Base-by-base conservation (phyloP, 371 early-diverging fungal species). In the Zopfochytrium polystomum region DNA sequence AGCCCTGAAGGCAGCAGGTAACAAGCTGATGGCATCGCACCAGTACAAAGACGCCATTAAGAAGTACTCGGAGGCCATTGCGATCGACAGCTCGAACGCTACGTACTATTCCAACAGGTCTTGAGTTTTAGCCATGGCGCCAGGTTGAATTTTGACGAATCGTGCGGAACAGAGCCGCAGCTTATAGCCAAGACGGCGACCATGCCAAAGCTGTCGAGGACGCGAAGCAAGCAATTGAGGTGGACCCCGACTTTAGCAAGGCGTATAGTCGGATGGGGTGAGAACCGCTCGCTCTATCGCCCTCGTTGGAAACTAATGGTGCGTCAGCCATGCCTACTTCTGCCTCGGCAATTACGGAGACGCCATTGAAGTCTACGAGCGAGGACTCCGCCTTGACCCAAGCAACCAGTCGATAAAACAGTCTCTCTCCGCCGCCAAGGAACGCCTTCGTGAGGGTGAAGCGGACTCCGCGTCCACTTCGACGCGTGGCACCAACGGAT, bases 191-290 rank as follows among this genome's bases (percentile, higher is more conserved):
- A 76, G 57, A 60, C 60, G 88, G 87, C 29, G 85, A 93, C 57
- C 90, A 92, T 71, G 84, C 87, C 31, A 85, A 85, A 62, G 95
- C 98, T 6, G 87, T 94, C 26, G 80, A 78, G 25, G 98, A 97
- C 73, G 87, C 94, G 32, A 81, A 85, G 64, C 79, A 81, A 69
- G 90, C 98, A 9, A 72, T 90, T 29, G 88, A 87, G 50, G 78
- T 93, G 33, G 90, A 96, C 76, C 88, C 95, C 48, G 78, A 73
- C 43, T 97, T 92, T 73, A 84, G 84, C 79, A 95, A 95, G 72
- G 95, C 90, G 11, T 96, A 93, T 77, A 89, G 91, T 63, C 88
- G 98, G 55, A 80, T 96, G 75, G 95, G 93, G 84, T 90, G 82
- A 67, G 61, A 35, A 25, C 18, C 6, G 22, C 48, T 34, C 33